Conservation (phyloP, 306 rosid species). For the Coriaria nepalensis region DNA sequence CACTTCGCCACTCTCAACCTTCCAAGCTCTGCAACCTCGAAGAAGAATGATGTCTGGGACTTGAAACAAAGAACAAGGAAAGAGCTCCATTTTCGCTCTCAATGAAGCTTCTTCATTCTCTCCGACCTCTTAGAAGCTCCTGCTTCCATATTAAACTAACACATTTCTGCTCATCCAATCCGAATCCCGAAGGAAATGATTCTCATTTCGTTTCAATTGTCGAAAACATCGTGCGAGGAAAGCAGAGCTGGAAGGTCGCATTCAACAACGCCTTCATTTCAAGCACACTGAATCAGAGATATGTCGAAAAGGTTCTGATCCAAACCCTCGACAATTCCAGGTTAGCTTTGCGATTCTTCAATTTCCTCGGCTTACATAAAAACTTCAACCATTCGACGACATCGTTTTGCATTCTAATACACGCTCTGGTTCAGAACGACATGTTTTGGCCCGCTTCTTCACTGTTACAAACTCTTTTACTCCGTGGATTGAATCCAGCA, state of each 20-base stretch:
- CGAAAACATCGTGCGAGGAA: constrained; percentile 53
- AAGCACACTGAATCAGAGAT: constrained; percentile 36
- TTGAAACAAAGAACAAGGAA: no score
- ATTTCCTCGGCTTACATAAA: constrained; percentile 69
- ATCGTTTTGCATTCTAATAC: constrained; percentile 68
- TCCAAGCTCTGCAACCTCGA: no score
- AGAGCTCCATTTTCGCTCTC: no score
- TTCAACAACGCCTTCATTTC: constrained; percentile 42
- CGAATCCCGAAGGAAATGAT: constrained; percentile 25
- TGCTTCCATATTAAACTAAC: constrained; percentile 12
- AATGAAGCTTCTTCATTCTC: constrained; percentile 17
- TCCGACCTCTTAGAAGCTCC: constrained; percentile 12
- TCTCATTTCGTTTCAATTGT: constrained; percentile 34
- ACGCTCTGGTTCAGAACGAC: constrained; percentile 37
- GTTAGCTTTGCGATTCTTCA: constrained; percentile 82
- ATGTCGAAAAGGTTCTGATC: constrained; percentile 54
- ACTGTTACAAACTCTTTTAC: constrained; percentile 57
- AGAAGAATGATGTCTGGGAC: no score
- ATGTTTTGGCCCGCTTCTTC: constrained; percentile 79
- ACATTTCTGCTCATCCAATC: constrained; percentile 15
- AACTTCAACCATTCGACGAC: constrained; percentile 57
- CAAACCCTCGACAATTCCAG: constrained; percentile 42
- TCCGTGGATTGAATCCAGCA: constrained; percentile 46
- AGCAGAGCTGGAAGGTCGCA: constrained; percentile 59
- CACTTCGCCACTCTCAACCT: no score